Percentiles rank a stretch among this genome's conserved stretches.
These are phyloP conservation scores for Acacia crassicarpa DNA, from an alignment of 306 rosid genomes.

Conservation along the genomic window DNA sequence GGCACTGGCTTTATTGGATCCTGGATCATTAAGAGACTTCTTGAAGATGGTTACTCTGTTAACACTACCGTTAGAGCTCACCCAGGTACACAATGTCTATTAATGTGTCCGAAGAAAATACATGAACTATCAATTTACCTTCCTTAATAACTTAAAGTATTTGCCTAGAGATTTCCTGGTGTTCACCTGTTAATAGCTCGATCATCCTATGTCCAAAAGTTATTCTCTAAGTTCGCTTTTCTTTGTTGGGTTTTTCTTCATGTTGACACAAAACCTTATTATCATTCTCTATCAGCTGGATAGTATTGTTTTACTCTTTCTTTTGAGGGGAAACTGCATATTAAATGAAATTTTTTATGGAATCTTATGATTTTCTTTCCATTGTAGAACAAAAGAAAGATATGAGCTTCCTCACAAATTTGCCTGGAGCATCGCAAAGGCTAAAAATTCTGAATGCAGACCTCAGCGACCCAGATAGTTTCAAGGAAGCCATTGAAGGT, in stretches of 20 bases:
- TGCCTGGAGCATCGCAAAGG: conserved; percentile 53
- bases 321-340: neutral
- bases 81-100: neutral
- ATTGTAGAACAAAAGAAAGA: conserved; percentile 39
- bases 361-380: neutral
- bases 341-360: neutral
- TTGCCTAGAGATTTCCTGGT: neutral
- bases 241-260: neutral
- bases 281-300: neutral
- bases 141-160: neutral
- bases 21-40: conserved; percentile 50
- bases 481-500: conserved; percentile 48
- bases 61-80: conserved; percentile 25
- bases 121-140: neutral
- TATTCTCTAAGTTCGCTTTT: neutral
- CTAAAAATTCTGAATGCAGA: conserved; percentile 54
- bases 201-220: neutral
- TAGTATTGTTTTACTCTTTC: neutral
- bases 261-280: neutral
- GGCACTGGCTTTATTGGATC: conserved; percentile 57
- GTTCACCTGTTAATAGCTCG: neutral
- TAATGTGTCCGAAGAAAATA: neutral
- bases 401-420: conserved; percentile 45
- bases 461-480: conserved; percentile 53
- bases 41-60: conserved; percentile 39